These are phyloP conservation scores for Rhizoclosmatium sp. DNA, from an alignment of 192 early-diverging fungal species.

Conservation along the genomic window DNA sequence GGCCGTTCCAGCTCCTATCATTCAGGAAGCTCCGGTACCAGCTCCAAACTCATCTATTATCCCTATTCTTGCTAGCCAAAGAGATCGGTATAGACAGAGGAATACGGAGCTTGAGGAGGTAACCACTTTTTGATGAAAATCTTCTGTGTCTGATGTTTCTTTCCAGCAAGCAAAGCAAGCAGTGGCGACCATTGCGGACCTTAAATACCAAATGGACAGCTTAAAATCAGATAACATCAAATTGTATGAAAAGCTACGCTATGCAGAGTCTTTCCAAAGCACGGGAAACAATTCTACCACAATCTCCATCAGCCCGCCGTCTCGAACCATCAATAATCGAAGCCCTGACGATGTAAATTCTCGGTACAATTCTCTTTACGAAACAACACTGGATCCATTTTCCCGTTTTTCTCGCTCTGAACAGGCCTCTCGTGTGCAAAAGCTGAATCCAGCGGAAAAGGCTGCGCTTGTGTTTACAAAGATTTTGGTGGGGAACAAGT, in stretches of 20 bases:
- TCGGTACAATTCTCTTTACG: constrained; percentile 83
- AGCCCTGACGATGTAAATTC: constrained; percentile 53
- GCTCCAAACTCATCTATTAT: constrained; percentile 61
- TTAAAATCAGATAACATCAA: constrained; percentile 87
- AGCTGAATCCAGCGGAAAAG: constrained; percentile 80
- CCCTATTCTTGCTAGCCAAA: constrained; percentile 86
- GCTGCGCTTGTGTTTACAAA: constrained; percentile 69
- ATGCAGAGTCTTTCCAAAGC: constrained; percentile 76
- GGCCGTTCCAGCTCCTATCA: constrained; percentile 44
- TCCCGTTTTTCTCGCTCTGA: constrained; percentile 82
- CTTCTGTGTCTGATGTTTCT: background rate
- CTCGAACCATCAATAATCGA: background rate
- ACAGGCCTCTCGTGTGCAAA: constrained; percentile 69
- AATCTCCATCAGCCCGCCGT: background rate
- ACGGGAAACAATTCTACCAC: background rate
- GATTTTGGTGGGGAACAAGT: constrained; percentile 72
- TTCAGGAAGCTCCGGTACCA: background rate
- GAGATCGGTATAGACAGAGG: constrained; percentile 88
- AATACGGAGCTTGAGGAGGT: constrained; percentile 84
- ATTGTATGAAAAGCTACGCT: constrained; percentile 90
- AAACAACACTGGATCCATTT: constrained; percentile 91
- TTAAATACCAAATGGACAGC: constrained; percentile 69
- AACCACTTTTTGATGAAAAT: background rate
- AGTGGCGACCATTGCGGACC: constrained; percentile 58
- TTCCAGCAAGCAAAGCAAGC: constrained; percentile 55